Base-by-base conservation (phyloP, 208 protist species). In the Novymonas esmeraldas region DNA sequence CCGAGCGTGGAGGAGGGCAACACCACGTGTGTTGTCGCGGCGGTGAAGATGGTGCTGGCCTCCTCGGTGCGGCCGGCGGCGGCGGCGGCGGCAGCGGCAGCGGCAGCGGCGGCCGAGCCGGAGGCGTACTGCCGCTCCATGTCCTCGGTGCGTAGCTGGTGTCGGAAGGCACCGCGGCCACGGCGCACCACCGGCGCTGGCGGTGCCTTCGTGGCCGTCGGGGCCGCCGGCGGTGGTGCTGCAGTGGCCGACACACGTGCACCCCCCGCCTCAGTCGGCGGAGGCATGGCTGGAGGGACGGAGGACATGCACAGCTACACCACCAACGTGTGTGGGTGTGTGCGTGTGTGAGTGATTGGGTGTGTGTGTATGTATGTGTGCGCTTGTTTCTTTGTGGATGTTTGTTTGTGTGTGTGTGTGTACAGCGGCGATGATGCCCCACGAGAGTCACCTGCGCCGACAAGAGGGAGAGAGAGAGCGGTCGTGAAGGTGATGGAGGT, bases 61-160 rank as follows among this genome's bases (percentile, higher is more conserved):
- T 84, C 85, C 34, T 71, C 70, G 7, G 44, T 60, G n/a, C 38
- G 69, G 20, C 44, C 52, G 42, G 62, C 29, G 16, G 58, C 69
- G 2, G 60, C 61, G 3, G 61, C 54, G 36, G 34, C 26, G 59
- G 6, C 10, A 28, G 52, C 26, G 59, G 6, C 10, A 28, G 52
- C 57, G 39, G 50, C 50, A 18, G 56, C 56, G 9, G 54, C 54
- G 22, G 41, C 22, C 36, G 57, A 28, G 24, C 44, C 59, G 11
- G 29, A 52, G 11, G 44, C 45, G 31, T 39, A 60, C 65, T 78
- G 45, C 73, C 36, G 68, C 60, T 80, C 67, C 24, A 78, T 69
- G 39, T 86, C 73, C 20, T 95, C 89, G 2, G 85, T 90, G 52
- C 80, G 90, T 26, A 95, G 78, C 28, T 79, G 75, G 46, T 82